A percentile compares a stretch with the other conserved stretches of the same genome.
phyloP scores from a whole-genome alignment of 2,329 filamentous ascomycete genomes.

The Cordyceps farinosa region DNA sequence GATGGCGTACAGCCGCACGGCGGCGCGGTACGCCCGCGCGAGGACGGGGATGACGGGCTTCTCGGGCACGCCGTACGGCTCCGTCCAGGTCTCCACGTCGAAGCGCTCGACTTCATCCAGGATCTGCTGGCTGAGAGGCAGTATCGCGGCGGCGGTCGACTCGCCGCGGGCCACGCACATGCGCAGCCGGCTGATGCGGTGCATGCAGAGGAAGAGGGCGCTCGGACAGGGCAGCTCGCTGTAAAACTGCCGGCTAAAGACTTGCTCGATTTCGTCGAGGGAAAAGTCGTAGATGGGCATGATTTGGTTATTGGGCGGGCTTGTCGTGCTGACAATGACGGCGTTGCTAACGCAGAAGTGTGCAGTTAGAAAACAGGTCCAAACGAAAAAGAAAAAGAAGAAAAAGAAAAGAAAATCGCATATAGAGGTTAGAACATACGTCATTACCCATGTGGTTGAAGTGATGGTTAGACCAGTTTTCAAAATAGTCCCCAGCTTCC shows the following conservation, averaged over 20 bases:
- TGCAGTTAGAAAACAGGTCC: background rate
- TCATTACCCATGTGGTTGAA: background rate
- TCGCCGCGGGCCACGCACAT: background rate
- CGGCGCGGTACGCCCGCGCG: constrained; percentile 2
- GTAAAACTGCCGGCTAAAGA: constrained; percentile 2
- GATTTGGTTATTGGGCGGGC: constrained; percentile 1
- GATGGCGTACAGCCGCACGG: constrained; percentile 7
- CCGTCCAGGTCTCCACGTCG: background rate
- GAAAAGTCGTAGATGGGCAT: constrained; percentile 6
- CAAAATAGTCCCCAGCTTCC: background rate
- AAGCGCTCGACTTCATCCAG: background rate
- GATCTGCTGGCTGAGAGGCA: background rate
- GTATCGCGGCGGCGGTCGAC: background rate
- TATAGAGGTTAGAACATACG: background rate
- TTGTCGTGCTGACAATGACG: constrained; percentile 6
- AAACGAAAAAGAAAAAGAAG: background rate
- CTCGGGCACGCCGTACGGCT: constrained; percentile 5
- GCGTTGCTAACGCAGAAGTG: background rate
- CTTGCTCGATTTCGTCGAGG: background rate
- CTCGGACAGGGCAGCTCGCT: constrained; percentile 5
- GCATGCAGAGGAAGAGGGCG: constrained; percentile 5
- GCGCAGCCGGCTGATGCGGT: constrained; percentile 3
- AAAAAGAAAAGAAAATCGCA: background rate
- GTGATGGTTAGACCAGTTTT: background rate
- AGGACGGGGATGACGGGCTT: background rate